Evolutionary conservation across 371 early-diverging fungal genomes (phyloP), one percentile per base, ranked within the genome.

Genomic region (Furculomyces boomerangus): DNA sequence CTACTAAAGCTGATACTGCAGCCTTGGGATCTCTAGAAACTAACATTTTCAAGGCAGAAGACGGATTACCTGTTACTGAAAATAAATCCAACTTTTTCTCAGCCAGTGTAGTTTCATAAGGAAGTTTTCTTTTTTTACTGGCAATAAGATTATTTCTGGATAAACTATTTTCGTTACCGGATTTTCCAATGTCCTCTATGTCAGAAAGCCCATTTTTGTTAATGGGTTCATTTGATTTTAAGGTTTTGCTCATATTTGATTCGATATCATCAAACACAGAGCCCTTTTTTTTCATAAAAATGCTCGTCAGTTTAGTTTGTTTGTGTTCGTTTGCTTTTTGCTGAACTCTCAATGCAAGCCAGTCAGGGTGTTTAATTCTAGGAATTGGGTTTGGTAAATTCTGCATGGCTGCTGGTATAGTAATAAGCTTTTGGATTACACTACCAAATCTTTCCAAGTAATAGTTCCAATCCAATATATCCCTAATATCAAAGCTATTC

Each of bases 391-490:
- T 99, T 3, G 73, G 30, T 2, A 99, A 82, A 26, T 82, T 78
- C 68, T 99, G 99, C 86, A 93, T 86, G 2, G 95, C 91, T 1
- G 99, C 99, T 2, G 99, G 99, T 60, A 99, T 94, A 2, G 97
- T 91, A 58, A 99, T 94, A 40, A 99, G 71, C 64, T 98, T 96
- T 63, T 91, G 93, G 60, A 99, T 86, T 0, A 93, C 90, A 25
- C 84, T 81, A 20, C 90, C 91, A 58, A 99, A 90, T 32, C 99
- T 85, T 59, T 96, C 96, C 53, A 88, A 59, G 64, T 99, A 99
- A 69, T 99, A 99, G 41, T 81, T 71, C 99, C 99, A 99, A 71
- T 99, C 99, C 20, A 99, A 61, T 30, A 99, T 84, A 27, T 83
- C 80, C 40, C 93, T 77, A 62, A 93, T 83, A 63, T 93, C 86